phyloP scores from a whole-genome alignment of 768 basidiomycete genomes.

The Exidia glandulosa region DNA sequence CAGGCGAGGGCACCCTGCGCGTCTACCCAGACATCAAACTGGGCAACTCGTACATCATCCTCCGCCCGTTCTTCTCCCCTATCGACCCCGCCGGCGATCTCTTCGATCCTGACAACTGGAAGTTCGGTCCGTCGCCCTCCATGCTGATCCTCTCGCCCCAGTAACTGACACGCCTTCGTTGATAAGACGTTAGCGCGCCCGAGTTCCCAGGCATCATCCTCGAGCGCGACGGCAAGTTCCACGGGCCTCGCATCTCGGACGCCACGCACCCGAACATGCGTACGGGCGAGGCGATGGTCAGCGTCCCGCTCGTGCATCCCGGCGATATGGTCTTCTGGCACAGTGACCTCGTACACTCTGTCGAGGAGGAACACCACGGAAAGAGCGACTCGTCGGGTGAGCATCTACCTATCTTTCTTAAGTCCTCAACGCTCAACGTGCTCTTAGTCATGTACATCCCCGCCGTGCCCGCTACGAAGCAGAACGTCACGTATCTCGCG shows the following conservation, averaged over 20 bases:
- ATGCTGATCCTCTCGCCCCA: background rate
- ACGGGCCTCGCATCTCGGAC: conserved; percentile 30
- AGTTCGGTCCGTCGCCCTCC: conserved; percentile 27
- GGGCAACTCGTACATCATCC: conserved; percentile 60
- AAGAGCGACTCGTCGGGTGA: conserved; percentile 6
- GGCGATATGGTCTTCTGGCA: conserved; percentile 79
- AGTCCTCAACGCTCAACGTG: conserved; percentile 1
- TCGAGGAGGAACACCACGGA: conserved; percentile 45
- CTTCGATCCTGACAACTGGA: conserved; percentile 43
- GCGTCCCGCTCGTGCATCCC: conserved; percentile 54
- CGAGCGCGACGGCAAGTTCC: conserved; percentile 1
- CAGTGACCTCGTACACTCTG: conserved; percentile 41
- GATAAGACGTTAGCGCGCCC: conserved; percentile 32
- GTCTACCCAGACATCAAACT: conserved; percentile 61
- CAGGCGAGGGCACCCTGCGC: conserved; percentile 55
- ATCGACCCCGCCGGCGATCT: conserved; percentile 29
- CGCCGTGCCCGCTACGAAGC: conserved; percentile 53
- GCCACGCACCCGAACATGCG: conserved; percentile 55
- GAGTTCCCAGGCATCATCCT: conserved; percentile 44
- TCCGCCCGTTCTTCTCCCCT: conserved; percentile 67
- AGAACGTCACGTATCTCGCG: conserved; percentile 49
- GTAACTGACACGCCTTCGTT: background rate
- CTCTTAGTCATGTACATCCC: conserved; percentile 75
- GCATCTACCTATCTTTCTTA: too few species aligned
- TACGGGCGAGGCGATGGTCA: conserved; percentile 52